Evolutionary conservation across 2,329 filamentous ascomycete genomes (phyloP).

Genomic region (Bipolaris sorokiniana): DNA sequence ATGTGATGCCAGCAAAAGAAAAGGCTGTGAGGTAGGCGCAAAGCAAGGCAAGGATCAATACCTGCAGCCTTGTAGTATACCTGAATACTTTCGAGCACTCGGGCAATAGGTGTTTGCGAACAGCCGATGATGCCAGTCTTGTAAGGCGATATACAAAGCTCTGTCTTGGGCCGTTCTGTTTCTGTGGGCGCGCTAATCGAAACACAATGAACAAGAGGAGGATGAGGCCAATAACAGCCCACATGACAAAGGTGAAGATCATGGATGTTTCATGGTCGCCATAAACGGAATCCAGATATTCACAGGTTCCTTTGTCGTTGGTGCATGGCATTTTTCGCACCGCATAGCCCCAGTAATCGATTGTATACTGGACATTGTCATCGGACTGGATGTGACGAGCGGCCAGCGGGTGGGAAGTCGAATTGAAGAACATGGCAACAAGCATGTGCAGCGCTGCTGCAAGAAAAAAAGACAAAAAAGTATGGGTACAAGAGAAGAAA

Average conservation of each 20-base stretch:
- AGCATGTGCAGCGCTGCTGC: slow-evolving; percentile 12
- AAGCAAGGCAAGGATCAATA: slow-evolving; percentile 8
- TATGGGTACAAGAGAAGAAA: not conserved
- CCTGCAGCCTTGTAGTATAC: slow-evolving; percentile 9
- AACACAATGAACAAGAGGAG: slow-evolving; percentile 3
- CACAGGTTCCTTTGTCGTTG: slow-evolving; percentile 8
- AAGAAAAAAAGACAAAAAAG: slow-evolving; percentile 1
- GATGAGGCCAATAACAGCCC: slow-evolving; percentile 9
- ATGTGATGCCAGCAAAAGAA: slow-evolving; percentile 12
- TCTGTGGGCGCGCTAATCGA: slow-evolving; percentile 6
- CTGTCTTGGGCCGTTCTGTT: slow-evolving; percentile 3
- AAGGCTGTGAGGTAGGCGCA: slow-evolving; percentile 10
- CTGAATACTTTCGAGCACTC: slow-evolving; percentile 8
- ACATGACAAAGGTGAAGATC: slow-evolving; percentile 12
- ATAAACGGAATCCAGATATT: slow-evolving; percentile 13
- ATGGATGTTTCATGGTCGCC: slow-evolving; percentile 10
- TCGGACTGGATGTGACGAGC: slow-evolving; percentile 11
- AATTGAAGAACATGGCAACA: slow-evolving; percentile 13
- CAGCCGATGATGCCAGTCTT: not conserved
- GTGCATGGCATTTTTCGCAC: slow-evolving; percentile 12
- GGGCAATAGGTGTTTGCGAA: slow-evolving; percentile 2
- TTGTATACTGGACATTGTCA: slow-evolving; percentile 10
- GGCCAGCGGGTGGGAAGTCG: slow-evolving; percentile 4
- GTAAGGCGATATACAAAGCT: slow-evolving; percentile 9
- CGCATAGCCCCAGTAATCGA: slow-evolving; percentile 14